phyloP scores from a whole-genome alignment of 1,139 yeast species.

The Yamadazyma sp. region DNA sequence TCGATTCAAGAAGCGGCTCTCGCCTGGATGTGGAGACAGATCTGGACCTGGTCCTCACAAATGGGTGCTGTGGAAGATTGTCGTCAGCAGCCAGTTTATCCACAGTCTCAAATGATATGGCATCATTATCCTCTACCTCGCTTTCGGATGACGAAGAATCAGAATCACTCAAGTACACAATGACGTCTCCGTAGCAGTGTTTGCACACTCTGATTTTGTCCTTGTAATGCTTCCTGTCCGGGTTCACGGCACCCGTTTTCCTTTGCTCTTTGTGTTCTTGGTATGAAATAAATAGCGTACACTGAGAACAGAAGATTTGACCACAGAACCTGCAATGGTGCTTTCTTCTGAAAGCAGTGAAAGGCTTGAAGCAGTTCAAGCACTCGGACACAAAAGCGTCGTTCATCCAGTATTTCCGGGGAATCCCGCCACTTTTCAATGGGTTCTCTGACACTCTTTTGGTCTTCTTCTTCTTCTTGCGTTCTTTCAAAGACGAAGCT shows the following conservation, averaged over 20 bases:
- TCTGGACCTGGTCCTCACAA: slow-evolving; percentile 33
- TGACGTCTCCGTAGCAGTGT: slow-evolving; percentile 73
- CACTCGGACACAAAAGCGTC: slow-evolving; percentile 85
- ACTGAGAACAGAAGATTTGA: slow-evolving; percentile 87
- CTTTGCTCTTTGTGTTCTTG: slow-evolving; percentile 57
- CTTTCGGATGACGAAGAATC: slow-evolving; percentile 30
- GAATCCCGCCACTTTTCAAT: slow-evolving; percentile 50
- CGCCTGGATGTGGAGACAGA: slow-evolving; percentile 26
- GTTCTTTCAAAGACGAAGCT: slow-evolving; percentile 27
- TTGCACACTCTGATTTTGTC: slow-evolving; percentile 80
- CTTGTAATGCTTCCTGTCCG: slow-evolving; percentile 34
- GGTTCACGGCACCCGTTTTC: slow-evolving; percentile 17
- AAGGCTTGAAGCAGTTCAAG: slow-evolving; percentile 70
- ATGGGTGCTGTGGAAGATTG: slow-evolving; percentile 27
- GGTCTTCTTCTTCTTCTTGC: slow-evolving; percentile 24
- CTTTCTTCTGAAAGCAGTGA: slow-evolving; percentile 78
- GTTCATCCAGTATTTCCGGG: slow-evolving; percentile 87
- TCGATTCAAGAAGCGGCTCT: slow-evolving; percentile 11
- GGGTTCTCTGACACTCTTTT: slow-evolving; percentile 47
- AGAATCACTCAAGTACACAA: slow-evolving; percentile 66
- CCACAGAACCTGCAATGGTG: slow-evolving; percentile 97
- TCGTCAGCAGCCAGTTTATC: slow-evolving; percentile 18
- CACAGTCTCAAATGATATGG: slow-evolving; percentile 17
- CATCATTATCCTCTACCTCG: slow-evolving; percentile 20
- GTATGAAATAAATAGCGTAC: slow-evolving; percentile 79